Base-by-base conservation (phyloP, 768 basidiomycete genomes). In the Chalciporus chontae region DNA sequence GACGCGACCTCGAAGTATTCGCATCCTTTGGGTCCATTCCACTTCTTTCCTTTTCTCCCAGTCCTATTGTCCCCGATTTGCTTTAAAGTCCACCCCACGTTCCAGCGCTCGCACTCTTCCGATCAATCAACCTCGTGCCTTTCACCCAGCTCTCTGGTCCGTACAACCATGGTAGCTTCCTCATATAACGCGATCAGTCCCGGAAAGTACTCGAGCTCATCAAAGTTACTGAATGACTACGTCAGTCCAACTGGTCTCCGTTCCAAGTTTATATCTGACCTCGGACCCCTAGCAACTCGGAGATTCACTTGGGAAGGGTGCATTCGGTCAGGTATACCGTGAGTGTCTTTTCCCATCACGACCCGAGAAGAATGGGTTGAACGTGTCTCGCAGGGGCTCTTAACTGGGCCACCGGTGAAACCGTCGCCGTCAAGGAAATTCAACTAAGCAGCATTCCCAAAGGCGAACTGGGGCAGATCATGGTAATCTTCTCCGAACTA, bases 371-470 rank as follows among this genome's bases (percentile, higher is more conserved):
- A 38, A 69, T 90, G 58, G 90, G 90, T 59, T 87, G 87, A 85
- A 85, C 40, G 44, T 38, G 14, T 43, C 38, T 41, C 13, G 31
- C 56, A 91, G 90, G 90, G 57, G 90, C 89, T 42, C 73, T 95
- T 63, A 94, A 95, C 61, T 94, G 92, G 87, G 87, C 90, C 14
- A 97, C 93, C 21, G 96, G 96, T 21, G 96, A 98, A 73, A 96
- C 95, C 3, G 95, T 98, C 37, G 96, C 96, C 3, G 88, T 99
- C 63, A 99, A 99, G 77, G 94, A 97, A 69, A 95, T 99, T 58
- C 88, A 91, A 66, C 72, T 99, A 53, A 87, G 84, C 68, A 94
- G 91, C 67, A 94, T 99, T 51, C 90, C 94, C 3, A 90, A 92
- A 67, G 81, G 84, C 48, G 94, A 97, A 66, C 79, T 99, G 34